Evolutionary conservation across 768 basidiomycete genomes (phyloP), one percentile per base, ranked within the genome.

Genomic region (Tulasnella sp.): DNA sequence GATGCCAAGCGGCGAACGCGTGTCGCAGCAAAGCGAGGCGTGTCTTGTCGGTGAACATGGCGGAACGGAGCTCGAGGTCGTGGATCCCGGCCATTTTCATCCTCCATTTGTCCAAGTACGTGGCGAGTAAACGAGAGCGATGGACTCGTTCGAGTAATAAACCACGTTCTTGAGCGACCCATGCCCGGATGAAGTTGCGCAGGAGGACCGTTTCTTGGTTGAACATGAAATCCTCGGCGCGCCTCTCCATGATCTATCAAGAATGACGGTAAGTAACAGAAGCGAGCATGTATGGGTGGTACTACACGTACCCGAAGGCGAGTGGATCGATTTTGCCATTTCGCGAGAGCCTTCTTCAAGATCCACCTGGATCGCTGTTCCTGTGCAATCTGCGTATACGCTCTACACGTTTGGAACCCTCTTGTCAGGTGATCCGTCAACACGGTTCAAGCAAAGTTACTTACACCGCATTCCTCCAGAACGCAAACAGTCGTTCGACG

Each of bases 161-260:
- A 36, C 87, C 88, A 9, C 87, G 85, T 76, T 89, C 89, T 42
- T 84, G 85, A 26, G 90, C 87, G 75, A 85, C 88, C 89, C 90
- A 89, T 3, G 90, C 84, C 63, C 87, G 82, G 76, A 83, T 79
- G 62, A 89, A 80, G 35, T 87, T 89, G 62, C 84, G 84, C 36
- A 90, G 73, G 26, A 90, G 82, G 16, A 88, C 80, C 69, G 81
- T 82, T 71, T 90, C 86, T 76, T 86, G 88, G 59, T 87, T 82
- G 62, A 81, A 80, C 14, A 86, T 71, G 76, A 88, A 84, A 72
- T 86, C 89, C 72, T 81, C 79, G 12, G 86, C 90, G 35, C 85
- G 86, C 70, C 77, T 82, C 76, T 88, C 86, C 78, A 87, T 79
- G 22, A 74, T 77, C 91, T 92, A 75, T 2, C 36, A 41, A 64